These are phyloP conservation scores for Aureobasidium mangrovei DNA, from an alignment of 2,329 filamentous ascomycete species.

Conservation along the genomic window DNA sequence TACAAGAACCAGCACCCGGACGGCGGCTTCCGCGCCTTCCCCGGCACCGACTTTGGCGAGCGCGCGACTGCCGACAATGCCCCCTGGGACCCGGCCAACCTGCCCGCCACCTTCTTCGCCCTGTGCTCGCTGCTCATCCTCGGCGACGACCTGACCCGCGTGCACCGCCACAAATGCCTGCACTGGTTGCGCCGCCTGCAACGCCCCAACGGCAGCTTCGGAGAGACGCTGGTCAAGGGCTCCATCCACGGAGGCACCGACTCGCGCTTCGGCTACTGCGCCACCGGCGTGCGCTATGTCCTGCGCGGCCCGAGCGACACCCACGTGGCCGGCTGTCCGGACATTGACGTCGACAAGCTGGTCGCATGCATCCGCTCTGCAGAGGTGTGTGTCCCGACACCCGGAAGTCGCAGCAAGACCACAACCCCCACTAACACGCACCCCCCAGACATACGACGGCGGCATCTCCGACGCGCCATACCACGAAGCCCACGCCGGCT, in stretches of 20 bases:
- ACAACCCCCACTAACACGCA: constrained; percentile 9
- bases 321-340: constrained; percentile 49
- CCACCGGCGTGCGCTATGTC: constrained; percentile 72
- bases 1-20: constrained; percentile 75
- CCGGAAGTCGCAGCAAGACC: not conserved
- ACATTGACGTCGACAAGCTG: constrained; percentile 66
- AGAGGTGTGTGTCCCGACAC: constrained; percentile 28
- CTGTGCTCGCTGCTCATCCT: constrained; percentile 62
- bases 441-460: constrained; percentile 65
- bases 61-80: constrained; percentile 43
- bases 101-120: constrained; percentile 85
- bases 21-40: constrained; percentile 83
- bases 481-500: constrained; percentile 81
- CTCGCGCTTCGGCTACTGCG: constrained; percentile 81
- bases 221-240: constrained; percentile 60
- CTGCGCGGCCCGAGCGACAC: constrained; percentile 55
- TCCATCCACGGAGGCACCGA: constrained; percentile 70
- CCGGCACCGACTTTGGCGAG: constrained; percentile 52
- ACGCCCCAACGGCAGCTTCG: constrained; percentile 80
- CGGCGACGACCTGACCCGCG: constrained; percentile 51
- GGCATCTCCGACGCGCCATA: constrained; percentile 70
- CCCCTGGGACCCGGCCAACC: constrained; percentile 65
- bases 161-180: constrained; percentile 60
- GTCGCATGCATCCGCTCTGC: constrained; percentile 61
- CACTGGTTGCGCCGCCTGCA: constrained; percentile 70